Conservation (phyloP, 495 filamentous ascomycete species). For the Penicillium herquei region DNA sequence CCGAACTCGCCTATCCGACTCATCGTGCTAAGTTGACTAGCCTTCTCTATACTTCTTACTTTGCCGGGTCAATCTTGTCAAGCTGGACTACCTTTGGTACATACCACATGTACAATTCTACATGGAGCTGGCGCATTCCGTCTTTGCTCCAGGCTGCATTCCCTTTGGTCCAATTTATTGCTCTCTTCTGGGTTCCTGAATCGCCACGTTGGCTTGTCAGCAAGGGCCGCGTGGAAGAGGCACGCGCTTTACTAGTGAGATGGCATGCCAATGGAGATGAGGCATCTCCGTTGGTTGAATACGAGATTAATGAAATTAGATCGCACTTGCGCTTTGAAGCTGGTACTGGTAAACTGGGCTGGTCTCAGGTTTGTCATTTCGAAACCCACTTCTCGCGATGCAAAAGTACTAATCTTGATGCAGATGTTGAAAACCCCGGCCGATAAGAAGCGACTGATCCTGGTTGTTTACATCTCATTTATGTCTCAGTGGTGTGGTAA, state of each 20-base stretch:
- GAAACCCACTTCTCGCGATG: slow-evolving; percentile 14
- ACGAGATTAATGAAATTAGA: slow-evolving; percentile 40
- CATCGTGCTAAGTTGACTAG: slow-evolving; percentile 21
- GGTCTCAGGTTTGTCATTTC: not conserved
- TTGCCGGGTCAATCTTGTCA: slow-evolving; percentile 22
- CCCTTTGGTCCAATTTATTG: slow-evolving; percentile 16
- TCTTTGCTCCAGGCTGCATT: slow-evolving; percentile 19
- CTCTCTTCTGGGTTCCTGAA: slow-evolving; percentile 17
- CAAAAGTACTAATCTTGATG: too few relatives aligned
- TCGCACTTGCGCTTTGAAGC: slow-evolving; percentile 44
- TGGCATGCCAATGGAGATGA: slow-evolving; percentile 33
- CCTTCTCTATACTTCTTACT: slow-evolving; percentile 23
- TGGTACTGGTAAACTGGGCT: not conserved
- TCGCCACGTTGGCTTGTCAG: slow-evolving; percentile 41
- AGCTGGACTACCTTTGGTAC: slow-evolving; percentile 18
- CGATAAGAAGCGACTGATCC: slow-evolving; percentile 59
- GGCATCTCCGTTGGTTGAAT: slow-evolving; percentile 21
- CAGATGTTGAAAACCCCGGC: slow-evolving; percentile 49
- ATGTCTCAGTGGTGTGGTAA: slow-evolving; percentile 67
- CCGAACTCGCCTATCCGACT: slow-evolving; percentile 20
- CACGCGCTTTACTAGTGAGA: slow-evolving; percentile 32
- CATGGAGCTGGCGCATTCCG: slow-evolving; percentile 25
- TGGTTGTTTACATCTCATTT: slow-evolving; percentile 56
- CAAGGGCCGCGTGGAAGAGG: slow-evolving; percentile 36
- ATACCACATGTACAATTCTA: slow-evolving; percentile 9